phyloP scores from a whole-genome alignment of 306 rosid genomes.

The Cucurbita pepo region DNA sequence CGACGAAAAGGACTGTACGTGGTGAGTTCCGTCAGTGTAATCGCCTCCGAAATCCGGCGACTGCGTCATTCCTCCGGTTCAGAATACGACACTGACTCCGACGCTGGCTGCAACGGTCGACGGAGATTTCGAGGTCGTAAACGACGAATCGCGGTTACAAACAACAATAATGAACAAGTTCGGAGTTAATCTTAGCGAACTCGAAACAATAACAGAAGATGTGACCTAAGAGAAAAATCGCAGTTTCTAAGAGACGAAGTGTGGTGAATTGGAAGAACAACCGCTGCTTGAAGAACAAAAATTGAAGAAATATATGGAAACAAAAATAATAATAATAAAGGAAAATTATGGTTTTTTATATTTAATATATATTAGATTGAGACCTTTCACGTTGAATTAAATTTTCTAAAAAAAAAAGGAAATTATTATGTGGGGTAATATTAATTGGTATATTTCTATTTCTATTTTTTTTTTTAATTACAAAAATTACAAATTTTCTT shows the following conservation, averaged over 20 bases:
- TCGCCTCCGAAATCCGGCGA: constrained; percentile 22
- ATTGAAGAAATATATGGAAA: neutral
- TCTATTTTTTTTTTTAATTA: no score
- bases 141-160: neutral
- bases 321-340: no score
- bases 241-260: neutral
- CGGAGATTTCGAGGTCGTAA: neutral
- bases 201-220: neutral
- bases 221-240: neutral
- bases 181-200: neutral
- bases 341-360: no score
- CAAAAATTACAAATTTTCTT: no score
- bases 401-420: no score
- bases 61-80: constrained; percentile 18
- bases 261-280: neutral
- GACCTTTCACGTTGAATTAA: neutral
- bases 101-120: constrained; percentile 1
- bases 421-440: no score
- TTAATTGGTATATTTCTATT: no score
- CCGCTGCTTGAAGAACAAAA: neutral
- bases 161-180: neutral
- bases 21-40: constrained; percentile 15
- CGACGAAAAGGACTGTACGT: constrained; percentile 12
- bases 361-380: neutral
- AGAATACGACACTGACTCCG: constrained; percentile 1